Conservation (phyloP, 2,329 filamentous ascomycete genomes). For the Penicillium sp. region DNA sequence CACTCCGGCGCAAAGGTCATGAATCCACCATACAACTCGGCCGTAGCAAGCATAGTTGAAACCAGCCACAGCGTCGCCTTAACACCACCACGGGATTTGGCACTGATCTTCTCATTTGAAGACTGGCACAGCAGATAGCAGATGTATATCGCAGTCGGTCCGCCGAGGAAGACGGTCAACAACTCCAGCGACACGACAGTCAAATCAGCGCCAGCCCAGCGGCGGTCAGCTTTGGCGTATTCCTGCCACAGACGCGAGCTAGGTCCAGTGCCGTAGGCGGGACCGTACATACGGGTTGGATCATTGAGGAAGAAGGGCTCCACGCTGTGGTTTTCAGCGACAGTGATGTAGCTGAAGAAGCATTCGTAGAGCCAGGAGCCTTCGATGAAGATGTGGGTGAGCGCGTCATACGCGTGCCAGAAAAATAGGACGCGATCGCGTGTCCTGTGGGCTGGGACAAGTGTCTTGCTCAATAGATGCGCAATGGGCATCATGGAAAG, state of each 20-base stretch:
- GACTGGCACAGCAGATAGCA: slow-evolving; percentile 52
- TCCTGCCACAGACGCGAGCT: slow-evolving; percentile 63
- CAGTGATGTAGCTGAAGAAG: slow-evolving; percentile 67
- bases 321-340: slow-evolving; percentile 38
- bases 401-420: slow-evolving; percentile 91
- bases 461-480: slow-evolving; percentile 48
- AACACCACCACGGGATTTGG: slow-evolving; percentile 24
- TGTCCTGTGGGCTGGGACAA: slow-evolving; percentile 56
- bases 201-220: slow-evolving; percentile 61
- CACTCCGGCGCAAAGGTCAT: slow-evolving; percentile 68
- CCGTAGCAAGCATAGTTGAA: slow-evolving; percentile 60
- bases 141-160: slow-evolving; percentile 58
- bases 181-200: slow-evolving; percentile 61
- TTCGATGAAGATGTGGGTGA: slow-evolving; percentile 90
- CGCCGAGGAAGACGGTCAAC: slow-evolving; percentile 60
- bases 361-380: slow-evolving; percentile 91
- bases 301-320: slow-evolving; percentile 54
- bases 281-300: slow-evolving; percentile 58
- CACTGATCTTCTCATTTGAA: slow-evolving; percentile 18
- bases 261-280: slow-evolving; percentile 56
- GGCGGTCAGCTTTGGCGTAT: slow-evolving; percentile 63
- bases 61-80: slow-evolving; percentile 54
- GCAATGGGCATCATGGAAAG: slow-evolving; percentile 56
- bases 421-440: slow-evolving; percentile 76
- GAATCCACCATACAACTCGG: slow-evolving; percentile 62